Conservation (phyloP, 208 protist species). For the Wallacemonas sp. region DNA sequence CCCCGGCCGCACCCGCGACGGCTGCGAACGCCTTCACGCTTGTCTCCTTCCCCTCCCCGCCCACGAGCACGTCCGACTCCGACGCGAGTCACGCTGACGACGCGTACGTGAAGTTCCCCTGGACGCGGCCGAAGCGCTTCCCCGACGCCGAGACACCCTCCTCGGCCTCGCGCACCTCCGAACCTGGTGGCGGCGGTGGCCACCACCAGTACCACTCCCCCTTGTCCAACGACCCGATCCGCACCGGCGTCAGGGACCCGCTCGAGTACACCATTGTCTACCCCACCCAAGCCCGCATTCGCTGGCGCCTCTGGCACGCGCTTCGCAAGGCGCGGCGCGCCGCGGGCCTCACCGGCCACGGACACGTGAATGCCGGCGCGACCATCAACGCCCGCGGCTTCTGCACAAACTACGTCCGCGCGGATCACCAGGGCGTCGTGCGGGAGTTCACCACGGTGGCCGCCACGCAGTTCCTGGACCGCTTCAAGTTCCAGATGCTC, state of each 20-base stretch:
- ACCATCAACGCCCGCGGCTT: constrained; percentile 39
- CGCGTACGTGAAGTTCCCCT: background rate
- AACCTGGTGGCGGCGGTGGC: no score
- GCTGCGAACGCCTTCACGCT: no score
- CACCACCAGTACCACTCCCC: background rate
- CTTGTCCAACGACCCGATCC: background rate
- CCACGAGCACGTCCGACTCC: no score
- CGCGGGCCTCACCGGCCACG: background rate
- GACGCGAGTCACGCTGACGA: background rate
- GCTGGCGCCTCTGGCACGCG: background rate
- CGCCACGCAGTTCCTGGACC: constrained; percentile 51
- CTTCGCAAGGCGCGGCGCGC: background rate
- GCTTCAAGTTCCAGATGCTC: constrained; percentile 54
- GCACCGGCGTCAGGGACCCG: background rate
- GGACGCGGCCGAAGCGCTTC: background rate
- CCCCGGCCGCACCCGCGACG: no score
- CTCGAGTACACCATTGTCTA: background rate
- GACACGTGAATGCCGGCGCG: background rate
- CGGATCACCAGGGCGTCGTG: constrained; percentile 31
- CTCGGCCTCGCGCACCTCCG: no score
- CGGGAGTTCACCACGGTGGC: constrained; percentile 52
- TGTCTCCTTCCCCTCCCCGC: no score
- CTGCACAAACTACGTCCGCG: constrained; percentile 32
- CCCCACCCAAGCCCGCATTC: background rate
- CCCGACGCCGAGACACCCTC: no score